Evolutionary conservation across 2,329 filamentous ascomycete species (phyloP), one percentile per base, ranked within the genome.

Genomic region (Biscogniauxia mediterranea): DNA sequence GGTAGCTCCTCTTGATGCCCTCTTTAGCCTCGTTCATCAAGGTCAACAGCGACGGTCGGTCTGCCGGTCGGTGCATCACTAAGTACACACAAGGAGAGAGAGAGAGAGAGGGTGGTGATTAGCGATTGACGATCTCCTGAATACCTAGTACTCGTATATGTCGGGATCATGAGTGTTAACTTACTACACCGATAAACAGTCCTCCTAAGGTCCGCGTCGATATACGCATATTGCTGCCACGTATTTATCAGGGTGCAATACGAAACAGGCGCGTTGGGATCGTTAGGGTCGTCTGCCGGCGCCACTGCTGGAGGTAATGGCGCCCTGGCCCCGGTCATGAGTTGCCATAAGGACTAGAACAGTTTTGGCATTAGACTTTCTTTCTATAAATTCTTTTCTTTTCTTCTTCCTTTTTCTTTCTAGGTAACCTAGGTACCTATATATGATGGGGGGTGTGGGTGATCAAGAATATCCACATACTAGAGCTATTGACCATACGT

Each of bases 401-500:
- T 21, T 52, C 6, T 25, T 13, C n/a, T 15, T 17, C 50, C n/a
- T 52, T 52, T 23, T 5, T 7, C 23, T 7, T 26, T 13, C 7
- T 32, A 9, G 28, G 28, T 32, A 8, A 5, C 5, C 26, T 28
- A 28, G 26, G 26, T 5, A 5, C 26, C 5, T 4, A 9, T 32
- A 9, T 32, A 9, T 32, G 28, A 9, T 32, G 28, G 28, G 2
- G 28, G 11, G 28, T 4, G 11, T 4, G 28, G 7, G 11, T 19
- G 42, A 20, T 50, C 21, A 8, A 26, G 54, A 49, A 49, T 42
- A 52, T 20, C 9, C 20, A 58, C 63, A 62, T 61, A 68, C 66
- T 52, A 66, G n/a, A 15, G 60, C 66, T 1, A 70, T 65, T 6
- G 58, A 58, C 64, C 64, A 71, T 9, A 70, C 46, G 46, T 70